Conservation (phyloP, 1,284 basidiomycete species). For the Ceratobasidium papillatum region DNA sequence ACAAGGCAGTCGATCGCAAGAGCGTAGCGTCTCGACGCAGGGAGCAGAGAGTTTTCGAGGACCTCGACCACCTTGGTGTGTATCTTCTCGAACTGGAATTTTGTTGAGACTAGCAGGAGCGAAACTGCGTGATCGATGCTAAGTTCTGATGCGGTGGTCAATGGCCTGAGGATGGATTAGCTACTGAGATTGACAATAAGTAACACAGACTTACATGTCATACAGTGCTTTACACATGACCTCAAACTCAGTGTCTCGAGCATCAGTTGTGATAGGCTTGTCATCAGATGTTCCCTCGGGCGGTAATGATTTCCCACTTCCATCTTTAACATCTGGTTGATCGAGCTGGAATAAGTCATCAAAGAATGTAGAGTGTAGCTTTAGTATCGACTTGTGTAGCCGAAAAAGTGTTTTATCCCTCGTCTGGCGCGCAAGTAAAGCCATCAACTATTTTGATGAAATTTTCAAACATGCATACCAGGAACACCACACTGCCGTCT, state of each 20-base stretch:
- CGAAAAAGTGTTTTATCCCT: constrained; percentile 32
- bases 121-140: constrained; percentile 10
- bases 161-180: background rate
- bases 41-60: background rate
- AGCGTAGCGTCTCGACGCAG: constrained; percentile 4
- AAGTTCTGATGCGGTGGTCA: constrained; percentile 12
- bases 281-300: constrained; percentile 41
- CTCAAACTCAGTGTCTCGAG: constrained; percentile 9
- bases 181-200: background rate
- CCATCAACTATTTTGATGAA: background rate
- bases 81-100: constrained; percentile 25
- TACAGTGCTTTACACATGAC: constrained; percentile 19
- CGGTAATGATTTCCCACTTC: constrained; percentile 8
- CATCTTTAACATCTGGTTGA: constrained; percentile 12
- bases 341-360: constrained; percentile 25
- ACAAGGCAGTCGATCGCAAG: constrained; percentile 31
- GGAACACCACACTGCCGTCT: constrained; percentile 40
- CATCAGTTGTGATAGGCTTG: constrained; percentile 13
- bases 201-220: constrained; percentile 17
- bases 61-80: background rate
- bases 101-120: constrained; percentile 9
- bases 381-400: constrained; percentile 31
- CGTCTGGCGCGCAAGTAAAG: background rate
- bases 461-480: constrained; percentile 1
- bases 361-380: constrained; percentile 33